Conservation (phyloP, 2,329 filamentous ascomycete species). For the Hymenoscyphus repandus region DNA sequence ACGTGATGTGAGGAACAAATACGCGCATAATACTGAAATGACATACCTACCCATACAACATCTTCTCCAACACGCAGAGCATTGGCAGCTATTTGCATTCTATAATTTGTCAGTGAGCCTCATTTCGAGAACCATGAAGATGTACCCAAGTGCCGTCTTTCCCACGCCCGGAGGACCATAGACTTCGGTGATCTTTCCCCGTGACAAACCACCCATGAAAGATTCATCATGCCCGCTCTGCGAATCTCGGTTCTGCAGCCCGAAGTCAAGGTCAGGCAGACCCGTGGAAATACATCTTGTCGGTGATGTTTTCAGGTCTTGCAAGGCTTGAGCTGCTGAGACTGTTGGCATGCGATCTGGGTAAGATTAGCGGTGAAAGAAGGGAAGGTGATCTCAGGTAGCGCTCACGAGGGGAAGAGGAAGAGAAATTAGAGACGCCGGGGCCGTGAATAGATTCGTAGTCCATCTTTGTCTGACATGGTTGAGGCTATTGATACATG, state of each 20-base stretch:
- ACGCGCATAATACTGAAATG: not conserved
- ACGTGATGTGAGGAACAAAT: not conserved
- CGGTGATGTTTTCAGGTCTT: conserved; percentile 49
- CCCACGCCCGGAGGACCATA: conserved; percentile 84
- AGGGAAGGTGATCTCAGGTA: not conserved
- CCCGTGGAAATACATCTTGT: conserved; percentile 52
- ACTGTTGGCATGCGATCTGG: conserved; percentile 72
- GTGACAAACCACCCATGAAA: conserved; percentile 54
- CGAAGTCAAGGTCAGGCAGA: conserved; percentile 46
- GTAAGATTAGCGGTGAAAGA: conserved; percentile 5
- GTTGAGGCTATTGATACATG: not conserved
- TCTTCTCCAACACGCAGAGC: conserved; percentile 54
- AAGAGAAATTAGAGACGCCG: conserved; percentile 54
- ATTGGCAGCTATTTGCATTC: conserved; percentile 64
- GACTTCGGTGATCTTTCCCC: conserved; percentile 77
- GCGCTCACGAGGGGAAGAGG: conserved; percentile 25
- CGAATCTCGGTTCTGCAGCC: conserved; percentile 34
- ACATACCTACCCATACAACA: conserved; percentile 76
- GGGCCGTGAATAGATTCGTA: conserved; percentile 55
- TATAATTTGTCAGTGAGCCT: conserved; percentile 33
- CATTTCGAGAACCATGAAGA: not conserved
- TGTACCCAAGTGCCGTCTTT: conserved; percentile 68
- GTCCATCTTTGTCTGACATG: conserved; percentile 40
- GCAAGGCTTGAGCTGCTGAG: conserved; percentile 67
- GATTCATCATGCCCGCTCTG: conserved; percentile 10